These are phyloP conservation scores for Calonectria pteridis DNA, from an alignment of 2,329 filamentous ascomycete species.

Conservation along the genomic window DNA sequence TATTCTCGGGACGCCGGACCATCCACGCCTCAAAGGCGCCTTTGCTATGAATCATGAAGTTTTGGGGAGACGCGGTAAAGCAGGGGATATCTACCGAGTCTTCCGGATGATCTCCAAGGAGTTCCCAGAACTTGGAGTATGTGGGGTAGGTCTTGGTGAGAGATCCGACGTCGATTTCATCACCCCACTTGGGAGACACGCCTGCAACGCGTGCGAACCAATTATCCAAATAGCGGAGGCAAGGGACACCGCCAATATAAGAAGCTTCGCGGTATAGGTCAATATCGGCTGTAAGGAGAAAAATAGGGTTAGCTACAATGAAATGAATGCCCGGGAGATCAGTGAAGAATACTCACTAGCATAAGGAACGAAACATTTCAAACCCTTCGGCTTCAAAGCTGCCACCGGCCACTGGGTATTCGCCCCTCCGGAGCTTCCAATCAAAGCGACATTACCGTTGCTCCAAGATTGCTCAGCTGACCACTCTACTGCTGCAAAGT, in stretches of 20 bases:
- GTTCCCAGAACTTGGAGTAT: background rate
- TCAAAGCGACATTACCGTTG: background rate
- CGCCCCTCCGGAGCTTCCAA: background rate
- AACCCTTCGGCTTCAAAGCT: background rate
- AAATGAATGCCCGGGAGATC: background rate
- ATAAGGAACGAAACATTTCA: background rate
- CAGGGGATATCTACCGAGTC: background rate
- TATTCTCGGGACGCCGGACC: background rate
- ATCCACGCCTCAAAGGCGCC: background rate
- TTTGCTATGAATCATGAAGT: background rate
- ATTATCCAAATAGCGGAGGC: background rate
- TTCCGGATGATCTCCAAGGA: background rate
- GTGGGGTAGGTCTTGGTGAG: background rate
- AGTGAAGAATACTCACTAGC: background rate
- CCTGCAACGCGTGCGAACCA: background rate
- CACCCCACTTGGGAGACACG: background rate
- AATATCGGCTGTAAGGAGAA: background rate
- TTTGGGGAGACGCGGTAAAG: background rate
- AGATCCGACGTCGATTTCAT: background rate
- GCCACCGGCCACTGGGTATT: background rate
- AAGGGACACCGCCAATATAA: background rate
- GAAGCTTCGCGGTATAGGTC: background rate
- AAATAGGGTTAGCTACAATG: background rate
- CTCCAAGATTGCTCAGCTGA: background rate
- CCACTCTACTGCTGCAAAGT: background rate